Base-by-base conservation (phyloP, 192 early-diverging fungal species). In the Coemansia sp. region DNA sequence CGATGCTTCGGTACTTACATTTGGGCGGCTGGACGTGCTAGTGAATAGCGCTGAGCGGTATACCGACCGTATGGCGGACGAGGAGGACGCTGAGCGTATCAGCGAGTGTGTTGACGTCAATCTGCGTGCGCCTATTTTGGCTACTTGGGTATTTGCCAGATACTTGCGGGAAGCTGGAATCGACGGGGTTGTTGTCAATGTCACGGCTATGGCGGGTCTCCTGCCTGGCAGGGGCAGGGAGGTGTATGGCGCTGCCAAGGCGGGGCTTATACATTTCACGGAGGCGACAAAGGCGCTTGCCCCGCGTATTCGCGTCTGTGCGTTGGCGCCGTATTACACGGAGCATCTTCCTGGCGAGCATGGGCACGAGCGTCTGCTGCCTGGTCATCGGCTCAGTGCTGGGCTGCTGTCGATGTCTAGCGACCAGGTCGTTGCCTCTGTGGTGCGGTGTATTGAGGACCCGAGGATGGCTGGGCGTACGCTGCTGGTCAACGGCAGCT, bases 401-500 rank as follows among this genome's bases (percentile, higher is more conserved):
- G 50, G 26, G 33, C 63, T 74, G 73, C 69, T 75, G 65, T 65
- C 69, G n/a, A 66, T 75, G 77, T 68, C 65, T 14, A 59, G 62
- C 61, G 62, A 65, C 14, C 77, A 80, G 63, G 77, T 80, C 46
- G 77, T 75, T 42, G 65, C 30, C 2, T 64, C 77, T 1, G 73
- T 80, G 3, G 11, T 80, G 28, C 68, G 77, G 28, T 80, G 77
- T 49, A 80, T 80, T 43, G 62, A 66, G 57, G 77, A 80, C 49
- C 40, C 68, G n/a, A 40, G 66, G 11, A 57, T 80, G 30, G 66
- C 66, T 1, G 77, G 77, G 30, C 61, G 43, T 5, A 80, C 77
- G 10, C 52, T 80, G 57, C 63, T 80, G 16, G 60, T 75, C 11
- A 73, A 73, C n/a, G 73, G 77, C 67, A 66, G 69, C n/a, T 75